Evolutionary conservation across 2,329 filamentous ascomycete species (phyloP).

Genomic region (Dothideomycetes sp.): DNA sequence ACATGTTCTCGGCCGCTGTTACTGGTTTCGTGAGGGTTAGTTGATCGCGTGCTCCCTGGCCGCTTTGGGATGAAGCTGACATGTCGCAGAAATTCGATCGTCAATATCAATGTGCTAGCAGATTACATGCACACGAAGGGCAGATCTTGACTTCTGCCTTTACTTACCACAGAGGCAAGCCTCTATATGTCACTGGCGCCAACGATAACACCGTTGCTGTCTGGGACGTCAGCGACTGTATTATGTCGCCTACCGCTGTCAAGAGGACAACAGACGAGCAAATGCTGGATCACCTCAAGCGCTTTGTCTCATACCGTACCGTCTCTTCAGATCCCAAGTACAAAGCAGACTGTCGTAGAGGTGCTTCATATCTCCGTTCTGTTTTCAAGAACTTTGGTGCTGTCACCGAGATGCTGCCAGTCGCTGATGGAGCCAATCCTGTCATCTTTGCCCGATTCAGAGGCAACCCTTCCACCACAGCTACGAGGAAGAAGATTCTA

Average conservation of each 20-base stretch:
- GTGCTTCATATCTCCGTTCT: slow-evolving; percentile 80
- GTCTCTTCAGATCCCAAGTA: slow-evolving; percentile 81
- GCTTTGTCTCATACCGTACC: slow-evolving; percentile 87
- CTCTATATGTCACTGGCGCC: slow-evolving; percentile 88
- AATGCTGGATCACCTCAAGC: slow-evolving; percentile 56
- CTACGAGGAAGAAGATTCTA: slow-evolving; percentile 71
- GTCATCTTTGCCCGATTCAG: slow-evolving; percentile 87
- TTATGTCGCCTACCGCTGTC: slow-evolving; percentile 34
- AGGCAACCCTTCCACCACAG: slow-evolving; percentile 58
- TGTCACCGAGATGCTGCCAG: slow-evolving; percentile 80
- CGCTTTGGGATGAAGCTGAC: neutral
- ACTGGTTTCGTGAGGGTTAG: slow-evolving; percentile 74
- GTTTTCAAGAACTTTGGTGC: slow-evolving; percentile 90
- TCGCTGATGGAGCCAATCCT: slow-evolving; percentile 69
- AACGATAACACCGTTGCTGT: slow-evolving; percentile 85
- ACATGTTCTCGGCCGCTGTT: slow-evolving; percentile 81
- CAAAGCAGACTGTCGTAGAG: slow-evolving; percentile 83
- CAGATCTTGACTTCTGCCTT: slow-evolving; percentile 79
- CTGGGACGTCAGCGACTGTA: slow-evolving; percentile 64
- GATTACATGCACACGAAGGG: slow-evolving; percentile 77
- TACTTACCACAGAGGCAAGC: slow-evolving; percentile 57
- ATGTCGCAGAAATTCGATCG: slow-evolving; percentile 58
- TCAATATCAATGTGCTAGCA: slow-evolving; percentile 69
- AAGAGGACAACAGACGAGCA: slow-evolving; percentile 53
- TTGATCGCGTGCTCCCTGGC: slow-evolving; percentile 7